These are phyloP conservation scores for Noccaea bulbosa DNA, from an alignment of 345 rosid genomes.

Conservation along the genomic window DNA sequence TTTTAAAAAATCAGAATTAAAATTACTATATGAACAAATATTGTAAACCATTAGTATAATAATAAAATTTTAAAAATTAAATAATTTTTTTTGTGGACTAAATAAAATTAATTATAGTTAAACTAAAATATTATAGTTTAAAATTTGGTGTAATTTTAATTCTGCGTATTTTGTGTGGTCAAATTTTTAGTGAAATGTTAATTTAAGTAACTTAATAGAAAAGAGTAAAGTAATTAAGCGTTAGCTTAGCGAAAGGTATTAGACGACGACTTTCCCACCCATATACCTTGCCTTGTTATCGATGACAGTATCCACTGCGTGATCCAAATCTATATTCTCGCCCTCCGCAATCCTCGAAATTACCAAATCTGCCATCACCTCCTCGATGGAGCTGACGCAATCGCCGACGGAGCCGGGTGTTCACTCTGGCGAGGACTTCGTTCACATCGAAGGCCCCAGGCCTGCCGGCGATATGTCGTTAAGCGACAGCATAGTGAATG, in stretches of 20 bases:
- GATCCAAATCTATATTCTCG: slow-evolving; percentile 31
- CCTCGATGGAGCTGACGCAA: slow-evolving; percentile 47
- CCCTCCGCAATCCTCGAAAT: slow-evolving; percentile 11
- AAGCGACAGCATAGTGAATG: slow-evolving; percentile 81
- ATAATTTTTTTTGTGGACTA: no score
- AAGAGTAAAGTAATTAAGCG: background rate
- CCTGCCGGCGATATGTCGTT: slow-evolving; percentile 51
- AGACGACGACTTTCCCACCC: slow-evolving; percentile 40
- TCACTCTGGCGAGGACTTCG: slow-evolving; percentile 62
- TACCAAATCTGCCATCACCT: slow-evolving; percentile 28
- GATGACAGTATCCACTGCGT: slow-evolving; percentile 18
- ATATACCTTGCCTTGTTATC: slow-evolving; percentile 15
- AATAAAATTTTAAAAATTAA: no score
- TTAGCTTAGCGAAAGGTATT: background rate
- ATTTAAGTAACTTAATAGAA: background rate
- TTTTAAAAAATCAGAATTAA: no score
- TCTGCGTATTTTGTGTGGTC: no score
- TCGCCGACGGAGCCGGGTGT: slow-evolving; percentile 48
- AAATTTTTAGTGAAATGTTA: slow-evolving; percentile 12
- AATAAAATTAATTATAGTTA: no score
- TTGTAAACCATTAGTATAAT: no score
- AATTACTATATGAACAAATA: no score
- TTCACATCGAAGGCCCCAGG: slow-evolving; percentile 74
- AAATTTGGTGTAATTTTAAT: no score
- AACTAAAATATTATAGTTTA: no score